Evolutionary conservation across 139 green algal genomes (phyloP).

Genomic region (Volvox africanus): DNA sequence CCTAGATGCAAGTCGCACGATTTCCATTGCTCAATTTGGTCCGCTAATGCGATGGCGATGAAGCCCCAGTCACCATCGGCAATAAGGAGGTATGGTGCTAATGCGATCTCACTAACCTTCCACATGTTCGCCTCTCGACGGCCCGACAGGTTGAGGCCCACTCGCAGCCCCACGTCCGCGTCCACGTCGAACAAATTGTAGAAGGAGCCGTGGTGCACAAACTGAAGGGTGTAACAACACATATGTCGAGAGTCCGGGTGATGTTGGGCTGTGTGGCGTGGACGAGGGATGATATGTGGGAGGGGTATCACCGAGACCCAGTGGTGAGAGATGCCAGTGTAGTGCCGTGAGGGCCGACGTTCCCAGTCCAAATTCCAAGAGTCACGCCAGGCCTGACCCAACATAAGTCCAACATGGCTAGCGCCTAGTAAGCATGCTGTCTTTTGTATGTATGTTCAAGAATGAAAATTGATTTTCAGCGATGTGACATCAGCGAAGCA

Average conservation of each 20-base stretch:
- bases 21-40: neutral
- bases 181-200: conserved; percentile 81
- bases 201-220: conserved; percentile 72
- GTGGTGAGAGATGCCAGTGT: too few species aligned
- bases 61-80: too few species aligned
- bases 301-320: neutral
- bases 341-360: too few species aligned
- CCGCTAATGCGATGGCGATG: neutral
- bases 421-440: too few species aligned
- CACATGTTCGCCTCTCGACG: conserved; percentile 74
- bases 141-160: conserved; percentile 72
- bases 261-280: neutral
- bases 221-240: conserved; percentile 27
- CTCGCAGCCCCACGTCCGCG: conserved; percentile 70
- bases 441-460: too few species aligned
- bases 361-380: too few species aligned
- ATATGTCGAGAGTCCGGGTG: too few species aligned
- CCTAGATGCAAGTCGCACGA: neutral
- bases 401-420: too few species aligned
- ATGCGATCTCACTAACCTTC: conserved; percentile 54
- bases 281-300: neutral
- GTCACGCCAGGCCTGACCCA: too few species aligned
- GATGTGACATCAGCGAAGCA: too few species aligned
- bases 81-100: neutral
- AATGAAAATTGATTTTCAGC: too few species aligned